Base-by-base conservation (phyloP, 2,329 filamentous ascomycete genomes). In the Colletotrichum costaricense region DNA sequence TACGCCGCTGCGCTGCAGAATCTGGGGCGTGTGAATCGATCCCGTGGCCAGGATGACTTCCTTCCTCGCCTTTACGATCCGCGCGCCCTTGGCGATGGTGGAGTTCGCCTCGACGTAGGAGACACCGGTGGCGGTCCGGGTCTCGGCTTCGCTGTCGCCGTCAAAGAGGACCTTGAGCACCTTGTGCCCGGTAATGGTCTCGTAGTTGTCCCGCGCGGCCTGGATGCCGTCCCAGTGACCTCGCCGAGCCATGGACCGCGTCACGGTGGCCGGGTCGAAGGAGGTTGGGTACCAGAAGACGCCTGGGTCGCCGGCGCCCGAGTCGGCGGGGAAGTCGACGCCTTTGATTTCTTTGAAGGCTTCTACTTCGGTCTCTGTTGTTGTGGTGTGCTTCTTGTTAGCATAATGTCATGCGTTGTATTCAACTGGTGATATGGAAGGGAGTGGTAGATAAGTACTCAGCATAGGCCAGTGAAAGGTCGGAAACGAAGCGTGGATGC, bases 21-120 rank as follows among this genome's bases (percentile, higher is more conserved):
- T 78, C 42, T 85, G 81, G 2, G 85, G 84, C 4, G 83, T 85
- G 69, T 85, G 83, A 42, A 85, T 81, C 2, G 82, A 78, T 4
- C 85, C 85, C 0, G 84, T 84, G 2, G 83, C 80, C 1, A 87
- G 58, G 52, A 86, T 82, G 2, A 87, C 81, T 72, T 86, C 85
- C 49, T 80, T 81, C 19, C 73, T 78, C 16, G 76, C 79, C 1
- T 60, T 58, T 0, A 79, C 75, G 0, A 73, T 74, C 24, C 63
- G 65, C 14, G 74, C 67, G 3, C 58, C 66, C 28, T 54, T 60
- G 26, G 54, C 56, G 46, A 70, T 74, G 2, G 69, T 77, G 2
- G 76, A 69, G n/a, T 55, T 52, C 4, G 71, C 73, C 0, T 67
- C 56, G 4, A 79, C 72, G 26, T 77, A 79, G 9, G 73, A 67